Evolutionary conservation across 2,329 filamentous ascomycete genomes (phyloP).

Genomic region (Monosporascus sp.): DNA sequence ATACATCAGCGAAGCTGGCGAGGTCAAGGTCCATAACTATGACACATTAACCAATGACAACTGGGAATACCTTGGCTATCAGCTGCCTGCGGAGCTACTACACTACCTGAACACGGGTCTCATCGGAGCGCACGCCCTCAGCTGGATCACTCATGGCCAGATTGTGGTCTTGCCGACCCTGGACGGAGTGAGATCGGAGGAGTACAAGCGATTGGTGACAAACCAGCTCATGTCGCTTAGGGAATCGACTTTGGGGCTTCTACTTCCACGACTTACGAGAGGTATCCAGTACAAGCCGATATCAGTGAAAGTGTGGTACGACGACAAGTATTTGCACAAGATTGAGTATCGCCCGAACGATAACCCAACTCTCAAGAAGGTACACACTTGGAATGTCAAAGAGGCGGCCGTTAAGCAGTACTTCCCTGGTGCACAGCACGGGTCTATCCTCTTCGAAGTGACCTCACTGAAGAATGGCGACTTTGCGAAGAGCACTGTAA

Average conservation of each 20-base stretch:
- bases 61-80: conserved; percentile 85
- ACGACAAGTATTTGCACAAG: conserved; percentile 61
- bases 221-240: conserved; percentile 69
- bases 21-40: conserved; percentile 68
- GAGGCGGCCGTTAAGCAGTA: conserved; percentile 48
- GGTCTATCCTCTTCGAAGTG: conserved; percentile 55
- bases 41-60: conserved; percentile 76
- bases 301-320: conserved; percentile 79
- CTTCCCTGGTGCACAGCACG: conserved; percentile 39
- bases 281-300: conserved; percentile 80
- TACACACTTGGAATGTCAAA: conserved; percentile 68
- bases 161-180: conserved; percentile 77
- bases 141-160: conserved; percentile 76
- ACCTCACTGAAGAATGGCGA: conserved; percentile 63
- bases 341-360: conserved; percentile 56
- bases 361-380: conserved; percentile 42
- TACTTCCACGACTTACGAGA: conserved; percentile 75
- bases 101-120: conserved; percentile 83
- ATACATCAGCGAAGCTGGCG: conserved; percentile 71
- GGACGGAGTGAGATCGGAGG: conserved; percentile 72
- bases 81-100: conserved; percentile 83
- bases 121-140: conserved; percentile 72
- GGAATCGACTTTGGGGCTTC: conserved; percentile 70
- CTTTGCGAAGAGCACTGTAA: conserved; percentile 65
- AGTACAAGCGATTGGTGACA: conserved; percentile 77